Evolutionary conservation across 495 filamentous ascomycete species (phyloP).

Genomic region (Neurospora sp.): DNA sequence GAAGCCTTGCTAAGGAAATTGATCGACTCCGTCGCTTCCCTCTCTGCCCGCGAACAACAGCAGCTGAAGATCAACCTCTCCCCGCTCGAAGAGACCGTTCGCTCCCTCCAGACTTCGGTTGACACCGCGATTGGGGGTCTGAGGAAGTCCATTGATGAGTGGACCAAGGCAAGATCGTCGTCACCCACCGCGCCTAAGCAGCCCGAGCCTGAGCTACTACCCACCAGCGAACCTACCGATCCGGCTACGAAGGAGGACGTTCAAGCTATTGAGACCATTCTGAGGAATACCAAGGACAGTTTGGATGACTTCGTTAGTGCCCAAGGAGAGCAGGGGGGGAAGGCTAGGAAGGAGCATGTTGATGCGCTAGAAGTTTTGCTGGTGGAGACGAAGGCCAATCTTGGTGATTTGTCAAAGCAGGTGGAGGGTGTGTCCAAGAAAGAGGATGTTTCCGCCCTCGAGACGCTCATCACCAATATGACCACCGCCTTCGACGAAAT

Average conservation of each 20-base stretch:
- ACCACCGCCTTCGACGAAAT: constrained; percentile 65
- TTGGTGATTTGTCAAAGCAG: constrained; percentile 48
- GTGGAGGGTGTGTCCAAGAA: constrained; percentile 59
- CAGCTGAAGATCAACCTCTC: neutral
- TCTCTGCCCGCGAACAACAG: constrained; percentile 12
- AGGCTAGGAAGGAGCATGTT: constrained; percentile 59
- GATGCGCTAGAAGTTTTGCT: constrained; percentile 61
- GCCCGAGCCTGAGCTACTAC: constrained; percentile 7
- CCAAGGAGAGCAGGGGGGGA: constrained; percentile 39
- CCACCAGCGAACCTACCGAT: constrained; percentile 19
- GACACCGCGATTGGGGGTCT: neutral
- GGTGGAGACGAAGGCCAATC: constrained; percentile 57
- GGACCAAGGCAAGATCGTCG: neutral
- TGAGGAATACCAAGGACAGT: constrained; percentile 73
- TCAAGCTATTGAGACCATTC: constrained; percentile 77
- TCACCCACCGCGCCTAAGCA: constrained; percentile 2
- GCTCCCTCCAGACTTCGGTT: neutral
- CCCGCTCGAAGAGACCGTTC: neutral
- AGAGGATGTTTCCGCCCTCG: constrained; percentile 66
- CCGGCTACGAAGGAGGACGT: constrained; percentile 61
- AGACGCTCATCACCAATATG: constrained; percentile 65
- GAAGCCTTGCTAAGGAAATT: constrained; percentile 23
- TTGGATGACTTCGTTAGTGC: constrained; percentile 56
- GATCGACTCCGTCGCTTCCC: constrained; percentile 27
- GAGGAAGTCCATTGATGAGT: neutral